Evolutionary conservation across 2,329 filamentous ascomycete genomes (phyloP).

Genomic region (Claviceps sp.): DNA sequence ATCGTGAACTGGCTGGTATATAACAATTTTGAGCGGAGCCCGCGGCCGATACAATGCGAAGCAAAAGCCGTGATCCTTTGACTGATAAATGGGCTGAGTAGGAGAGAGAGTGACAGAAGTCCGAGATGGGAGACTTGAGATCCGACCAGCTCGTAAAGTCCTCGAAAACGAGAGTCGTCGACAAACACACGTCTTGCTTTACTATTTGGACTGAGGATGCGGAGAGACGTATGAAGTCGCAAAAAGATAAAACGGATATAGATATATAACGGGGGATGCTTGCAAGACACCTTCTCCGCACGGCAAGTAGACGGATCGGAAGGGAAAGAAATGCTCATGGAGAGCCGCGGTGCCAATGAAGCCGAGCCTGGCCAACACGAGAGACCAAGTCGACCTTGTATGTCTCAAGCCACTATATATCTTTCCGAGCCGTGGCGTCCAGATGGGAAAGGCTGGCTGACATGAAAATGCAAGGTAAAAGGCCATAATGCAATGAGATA

Average conservation of each 20-base stretch:
- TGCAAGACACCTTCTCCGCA: not conserved
- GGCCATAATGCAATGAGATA: not conserved
- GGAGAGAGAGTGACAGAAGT: not conserved
- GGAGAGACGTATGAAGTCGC: not conserved
- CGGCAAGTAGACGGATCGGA: not conserved
- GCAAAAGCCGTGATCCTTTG: not conserved
- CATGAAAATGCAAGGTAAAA: not conserved
- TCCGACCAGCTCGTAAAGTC: not conserved
- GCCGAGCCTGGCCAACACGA: not conserved
- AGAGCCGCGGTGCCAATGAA: not conserved
- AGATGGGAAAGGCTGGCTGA: not conserved
- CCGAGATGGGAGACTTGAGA: too few species aligned
- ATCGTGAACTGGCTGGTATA: not conserved
- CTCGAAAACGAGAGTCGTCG: not conserved
- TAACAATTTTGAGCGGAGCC: not conserved
- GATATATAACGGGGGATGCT: not conserved
- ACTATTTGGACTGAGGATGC: not conserved
- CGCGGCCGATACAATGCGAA: not conserved
- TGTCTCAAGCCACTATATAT: constrained; percentile 7
- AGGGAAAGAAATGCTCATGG: not conserved
- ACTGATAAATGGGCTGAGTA: too few species aligned
- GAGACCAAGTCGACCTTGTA: not conserved
- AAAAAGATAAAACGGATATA: not conserved
- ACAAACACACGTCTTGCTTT: not conserved
- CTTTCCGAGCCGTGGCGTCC: not conserved